phyloP scores from a whole-genome alignment of 2,329 filamentous ascomycete genomes.

The Pleomassaria siparia region DNA sequence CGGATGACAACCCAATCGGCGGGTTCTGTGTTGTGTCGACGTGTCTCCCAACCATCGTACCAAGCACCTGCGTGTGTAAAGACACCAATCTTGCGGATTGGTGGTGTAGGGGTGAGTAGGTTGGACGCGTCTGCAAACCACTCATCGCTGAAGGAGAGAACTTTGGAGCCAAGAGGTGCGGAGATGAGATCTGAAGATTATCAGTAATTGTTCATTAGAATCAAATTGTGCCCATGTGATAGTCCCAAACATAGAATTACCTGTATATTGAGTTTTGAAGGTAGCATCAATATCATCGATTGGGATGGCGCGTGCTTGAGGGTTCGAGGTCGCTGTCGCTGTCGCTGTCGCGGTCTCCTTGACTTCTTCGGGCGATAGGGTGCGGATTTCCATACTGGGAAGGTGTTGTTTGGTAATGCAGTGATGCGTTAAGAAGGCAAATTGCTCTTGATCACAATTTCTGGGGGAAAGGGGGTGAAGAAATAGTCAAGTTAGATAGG shows the following conservation, averaged over 20 bases:
- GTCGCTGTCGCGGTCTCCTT: constrained; percentile 27
- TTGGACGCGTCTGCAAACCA: constrained; percentile 63
- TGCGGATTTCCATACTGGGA: constrained; percentile 35
- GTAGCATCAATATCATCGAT: constrained; percentile 55
- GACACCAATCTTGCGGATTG: constrained; percentile 58
- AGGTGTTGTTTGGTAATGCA: background rate
- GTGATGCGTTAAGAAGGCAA: background rate
- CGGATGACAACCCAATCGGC: constrained; percentile 63
- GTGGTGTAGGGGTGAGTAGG: constrained; percentile 58
- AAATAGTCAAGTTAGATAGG: background rate
- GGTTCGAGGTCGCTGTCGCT: constrained; percentile 17
- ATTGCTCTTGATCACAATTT: background rate
- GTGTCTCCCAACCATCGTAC: constrained; percentile 67
- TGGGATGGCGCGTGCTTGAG: constrained; percentile 42
- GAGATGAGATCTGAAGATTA: constrained; percentile 53
- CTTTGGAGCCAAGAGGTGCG: constrained; percentile 51
- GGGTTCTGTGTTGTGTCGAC: constrained; percentile 59
- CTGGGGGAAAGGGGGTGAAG: background rate
- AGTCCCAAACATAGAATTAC: constrained; percentile 23
- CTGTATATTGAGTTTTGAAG: constrained; percentile 58
- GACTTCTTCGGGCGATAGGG: constrained; percentile 32
- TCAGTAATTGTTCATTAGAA: background rate
- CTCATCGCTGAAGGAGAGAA: constrained; percentile 61
- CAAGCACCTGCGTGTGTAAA: constrained; percentile 63
- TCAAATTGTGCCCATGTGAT: background rate